Evolutionary conservation across 2,329 filamentous ascomycete species (phyloP).

Genomic region (Neocatenulostroma microsporum): DNA sequence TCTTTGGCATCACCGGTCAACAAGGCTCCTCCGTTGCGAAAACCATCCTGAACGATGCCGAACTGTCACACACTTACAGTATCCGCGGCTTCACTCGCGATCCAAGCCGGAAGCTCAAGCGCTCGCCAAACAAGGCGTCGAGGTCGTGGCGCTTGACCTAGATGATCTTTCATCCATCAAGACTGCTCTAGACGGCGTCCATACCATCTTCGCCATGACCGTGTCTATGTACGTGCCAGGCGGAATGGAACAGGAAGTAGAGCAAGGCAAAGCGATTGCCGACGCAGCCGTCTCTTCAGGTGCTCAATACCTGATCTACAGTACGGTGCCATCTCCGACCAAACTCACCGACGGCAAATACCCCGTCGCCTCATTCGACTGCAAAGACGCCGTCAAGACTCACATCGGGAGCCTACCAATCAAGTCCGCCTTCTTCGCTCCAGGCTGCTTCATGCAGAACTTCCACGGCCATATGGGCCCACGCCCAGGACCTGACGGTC

Average conservation of each 20-base stretch:
- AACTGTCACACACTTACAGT: conserved; percentile 39
- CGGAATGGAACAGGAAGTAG: conserved; percentile 40
- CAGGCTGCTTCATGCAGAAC: conserved; percentile 17
- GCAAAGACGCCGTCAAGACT: conserved; percentile 28
- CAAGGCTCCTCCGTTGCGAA: conserved; percentile 51
- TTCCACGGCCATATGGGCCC: conserved; percentile 9
- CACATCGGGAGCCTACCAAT: conserved; percentile 35
- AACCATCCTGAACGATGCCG: conserved; percentile 34
- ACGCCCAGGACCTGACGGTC: conserved; percentile 8
- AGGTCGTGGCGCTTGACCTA: conserved; percentile 47
- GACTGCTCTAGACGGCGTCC: conserved; percentile 37
- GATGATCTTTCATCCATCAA: conserved; percentile 38
- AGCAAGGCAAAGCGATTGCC: conserved; percentile 48
- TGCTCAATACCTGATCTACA: conserved; percentile 29
- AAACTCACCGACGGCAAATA: conserved; percentile 36
- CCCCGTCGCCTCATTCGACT: conserved; percentile 36
- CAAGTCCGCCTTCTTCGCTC: conserved; percentile 14
- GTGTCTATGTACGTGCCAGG: conserved; percentile 7
- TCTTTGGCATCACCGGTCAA: conserved; percentile 52
- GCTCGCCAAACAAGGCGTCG: conserved; percentile 42
- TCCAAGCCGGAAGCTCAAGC: too few species aligned
- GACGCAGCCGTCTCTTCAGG: conserved; percentile 41
- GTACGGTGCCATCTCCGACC: conserved; percentile 28
- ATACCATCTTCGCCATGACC: conserved; percentile 35
- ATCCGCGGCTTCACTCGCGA: conserved; percentile 51